phyloP scores from a whole-genome alignment of 2,329 filamentous ascomycete genomes.

The Blastomyces silverae region DNA sequence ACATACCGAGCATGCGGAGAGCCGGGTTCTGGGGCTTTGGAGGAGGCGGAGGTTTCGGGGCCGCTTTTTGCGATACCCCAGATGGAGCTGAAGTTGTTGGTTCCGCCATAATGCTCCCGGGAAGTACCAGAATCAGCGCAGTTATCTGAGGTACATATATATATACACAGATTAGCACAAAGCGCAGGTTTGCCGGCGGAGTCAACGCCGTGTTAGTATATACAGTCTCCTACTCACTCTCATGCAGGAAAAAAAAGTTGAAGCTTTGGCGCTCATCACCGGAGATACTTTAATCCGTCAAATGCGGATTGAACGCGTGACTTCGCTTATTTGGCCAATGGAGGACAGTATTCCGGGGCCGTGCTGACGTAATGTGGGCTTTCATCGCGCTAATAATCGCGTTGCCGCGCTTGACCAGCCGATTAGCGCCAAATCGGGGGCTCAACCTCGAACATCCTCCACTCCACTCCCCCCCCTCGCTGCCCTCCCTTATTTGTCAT shows the following conservation, averaged over 20 bases:
- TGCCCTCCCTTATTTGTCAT: not conserved
- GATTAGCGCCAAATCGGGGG: not conserved
- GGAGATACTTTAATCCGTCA: not conserved
- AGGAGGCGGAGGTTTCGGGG: conserved; percentile 17
- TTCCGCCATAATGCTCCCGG: conserved; percentile 11
- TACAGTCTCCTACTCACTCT: not conserved
- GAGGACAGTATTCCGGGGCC: too few species aligned
- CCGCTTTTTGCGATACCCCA: conserved; percentile 16
- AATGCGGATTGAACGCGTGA: not conserved
- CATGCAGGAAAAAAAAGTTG: not conserved
- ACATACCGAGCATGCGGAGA: conserved; percentile 21
- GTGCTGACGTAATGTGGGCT: not conserved
- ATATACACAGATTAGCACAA: not conserved
- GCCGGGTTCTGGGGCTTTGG: conserved; percentile 23
- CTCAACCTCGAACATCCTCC: not conserved
- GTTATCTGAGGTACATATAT: not conserved
- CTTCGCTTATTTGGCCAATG: not conserved
- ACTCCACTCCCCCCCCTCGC: not conserved
- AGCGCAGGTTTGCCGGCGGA: not conserved
- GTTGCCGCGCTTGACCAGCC: not conserved
- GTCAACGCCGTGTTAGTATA: conserved; percentile 4
- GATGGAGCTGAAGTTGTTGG: conserved; percentile 13
- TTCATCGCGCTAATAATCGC: not conserved
- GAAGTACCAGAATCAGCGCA: not conserved
- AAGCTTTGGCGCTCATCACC: not conserved